phyloP scores from a whole-genome alignment of 176 grass and related monocot genomes.

The Raddia guianensis region DNA sequence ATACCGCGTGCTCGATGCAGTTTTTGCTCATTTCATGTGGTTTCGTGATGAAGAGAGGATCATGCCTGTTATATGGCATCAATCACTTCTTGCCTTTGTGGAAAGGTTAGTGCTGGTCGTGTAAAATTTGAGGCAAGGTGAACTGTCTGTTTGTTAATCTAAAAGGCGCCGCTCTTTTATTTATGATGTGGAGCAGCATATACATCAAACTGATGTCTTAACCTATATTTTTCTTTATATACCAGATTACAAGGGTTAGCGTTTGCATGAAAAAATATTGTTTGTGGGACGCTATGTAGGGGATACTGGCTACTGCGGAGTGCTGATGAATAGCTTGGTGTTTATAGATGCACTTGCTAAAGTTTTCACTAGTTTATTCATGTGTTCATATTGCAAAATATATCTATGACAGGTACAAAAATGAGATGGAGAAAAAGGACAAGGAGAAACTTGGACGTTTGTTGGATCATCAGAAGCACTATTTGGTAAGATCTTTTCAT shows the following conservation, averaged over 20 bases:
- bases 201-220: neutral
- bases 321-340: neutral
- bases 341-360: constrained; percentile 8
- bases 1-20: constrained; percentile 77
- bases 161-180: neutral
- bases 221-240: neutral
- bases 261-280: neutral
- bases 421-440: constrained; percentile 71
- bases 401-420: constrained; percentile 70
- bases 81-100: constrained; percentile 89
- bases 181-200: neutral
- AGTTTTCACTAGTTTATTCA: neutral
- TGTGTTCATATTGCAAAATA: neutral
- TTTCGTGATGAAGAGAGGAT: constrained; percentile 69
- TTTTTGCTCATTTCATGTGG: constrained; percentile 85
- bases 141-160: neutral
- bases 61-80: constrained; percentile 99
- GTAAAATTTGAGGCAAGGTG: neutral
- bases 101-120: constrained; percentile 66
- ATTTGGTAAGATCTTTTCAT: constrained; percentile 56
- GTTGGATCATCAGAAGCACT: constrained; percentile 89
- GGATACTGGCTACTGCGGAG: neutral
- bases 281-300: neutral
- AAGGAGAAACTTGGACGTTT: constrained; percentile 69
- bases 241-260: neutral